A percentile compares a stretch with the other conserved stretches of the same genome.
phyloP scores from a whole-genome alignment of 805 yeast genomes.

The Sungouiozyma intestinalis region DNA sequence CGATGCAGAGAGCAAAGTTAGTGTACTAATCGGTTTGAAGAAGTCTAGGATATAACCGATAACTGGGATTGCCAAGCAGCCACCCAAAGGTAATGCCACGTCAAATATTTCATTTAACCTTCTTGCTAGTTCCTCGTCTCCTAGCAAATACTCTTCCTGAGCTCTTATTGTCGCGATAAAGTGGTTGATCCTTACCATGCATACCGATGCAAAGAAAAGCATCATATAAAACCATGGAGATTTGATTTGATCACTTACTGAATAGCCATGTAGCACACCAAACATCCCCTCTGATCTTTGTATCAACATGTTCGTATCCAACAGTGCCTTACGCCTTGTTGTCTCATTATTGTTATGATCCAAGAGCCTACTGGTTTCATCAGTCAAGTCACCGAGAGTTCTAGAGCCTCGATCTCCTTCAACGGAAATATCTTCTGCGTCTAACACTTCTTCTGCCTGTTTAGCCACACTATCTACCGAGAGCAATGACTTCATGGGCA shows the following conservation, averaged over 20 bases:
- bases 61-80: slow-evolving; percentile 75
- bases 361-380: slow-evolving; percentile 28
- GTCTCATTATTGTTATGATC: slow-evolving; percentile 2
- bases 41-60: slow-evolving; percentile 75
- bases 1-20: slow-evolving; percentile 39
- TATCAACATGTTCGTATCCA: slow-evolving; percentile 45
- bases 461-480: slow-evolving; percentile 59
- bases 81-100: slow-evolving; percentile 80
- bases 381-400: slow-evolving; percentile 35
- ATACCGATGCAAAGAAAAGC: slow-evolving; percentile 71
- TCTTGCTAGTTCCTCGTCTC: slow-evolving; percentile 40
- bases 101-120: slow-evolving; percentile 68
- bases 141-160: slow-evolving; percentile 67
- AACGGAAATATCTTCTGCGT: slow-evolving; percentile 50
- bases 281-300: slow-evolving; percentile 52
- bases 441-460: slow-evolving; percentile 61
- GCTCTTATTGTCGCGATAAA: slow-evolving; percentile 83
- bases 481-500: slow-evolving; percentile 73
- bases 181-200: slow-evolving; percentile 86
- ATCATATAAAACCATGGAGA: slow-evolving; percentile 67
- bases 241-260: slow-evolving; percentile 39
- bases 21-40: slow-evolving; percentile 47
- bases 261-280: slow-evolving; percentile 64
- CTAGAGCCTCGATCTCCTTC: slow-evolving; percentile 32
- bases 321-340: slow-evolving; percentile 40